These are phyloP conservation scores for Penicillium sp. DNA, from an alignment of 2,329 filamentous ascomycete species.

Conservation along the genomic window DNA sequence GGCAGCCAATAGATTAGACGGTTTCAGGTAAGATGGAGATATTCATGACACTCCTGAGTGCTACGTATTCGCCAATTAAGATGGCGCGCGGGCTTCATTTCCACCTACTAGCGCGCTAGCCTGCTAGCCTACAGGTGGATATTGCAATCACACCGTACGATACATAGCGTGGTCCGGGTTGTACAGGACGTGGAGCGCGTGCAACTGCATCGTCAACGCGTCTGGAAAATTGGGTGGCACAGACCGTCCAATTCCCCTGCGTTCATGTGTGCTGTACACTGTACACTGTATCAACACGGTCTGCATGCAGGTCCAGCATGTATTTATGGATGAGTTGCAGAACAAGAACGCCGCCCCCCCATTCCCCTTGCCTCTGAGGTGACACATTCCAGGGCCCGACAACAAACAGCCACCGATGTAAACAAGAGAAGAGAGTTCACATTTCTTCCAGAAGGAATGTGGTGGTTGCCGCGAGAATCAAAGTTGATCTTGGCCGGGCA, in stretches of 20 bases:
- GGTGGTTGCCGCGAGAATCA: constrained; percentile 12
- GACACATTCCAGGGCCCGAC: constrained; percentile 18
- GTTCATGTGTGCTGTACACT: not conserved
- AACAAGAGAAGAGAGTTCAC: constrained; percentile 8
- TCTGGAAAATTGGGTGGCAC: not conserved
- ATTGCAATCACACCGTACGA: constrained; percentile 4
- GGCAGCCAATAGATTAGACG: not conserved
- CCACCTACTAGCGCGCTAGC: not conserved
- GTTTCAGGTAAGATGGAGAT: constrained; percentile 5
- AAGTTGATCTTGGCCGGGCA: constrained; percentile 1
- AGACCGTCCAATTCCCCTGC: not conserved
- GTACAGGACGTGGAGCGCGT: not conserved
- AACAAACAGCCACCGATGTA: constrained; percentile 12
- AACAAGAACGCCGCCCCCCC: not conserved
- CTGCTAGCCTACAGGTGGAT: not conserved
- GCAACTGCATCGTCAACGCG: not conserved
- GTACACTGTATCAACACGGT: not conserved
- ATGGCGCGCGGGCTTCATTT: constrained; percentile 3
- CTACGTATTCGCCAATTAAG: constrained; percentile 3
- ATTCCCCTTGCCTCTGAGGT: constrained; percentile 9
- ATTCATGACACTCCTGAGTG: not conserved
- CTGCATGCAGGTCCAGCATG: not conserved
- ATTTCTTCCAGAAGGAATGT: constrained; percentile 21
- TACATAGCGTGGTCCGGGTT: not conserved
- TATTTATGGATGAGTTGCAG: not conserved